Evolutionary conservation across 1,139 yeast genomes (phyloP).

Genomic region (Suhomyces ambrosiae): DNA sequence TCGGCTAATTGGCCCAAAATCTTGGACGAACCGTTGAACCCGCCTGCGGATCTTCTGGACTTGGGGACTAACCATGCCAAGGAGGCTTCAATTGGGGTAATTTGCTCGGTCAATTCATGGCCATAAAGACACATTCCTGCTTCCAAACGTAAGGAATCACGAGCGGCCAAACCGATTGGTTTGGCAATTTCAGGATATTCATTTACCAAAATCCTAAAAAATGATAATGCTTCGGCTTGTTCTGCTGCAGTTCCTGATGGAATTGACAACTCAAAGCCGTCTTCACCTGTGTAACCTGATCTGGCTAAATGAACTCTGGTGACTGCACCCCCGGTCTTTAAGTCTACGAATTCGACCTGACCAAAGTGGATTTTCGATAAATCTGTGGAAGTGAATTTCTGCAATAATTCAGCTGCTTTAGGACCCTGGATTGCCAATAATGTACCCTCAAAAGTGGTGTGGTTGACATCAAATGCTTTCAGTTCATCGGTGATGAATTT

Average conservation of each 20-base stretch:
- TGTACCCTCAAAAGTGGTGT: conserved; percentile 71
- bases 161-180: conserved; percentile 94
- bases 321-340: conserved; percentile 28
- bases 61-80: conserved; percentile 89
- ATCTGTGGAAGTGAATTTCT: conserved; percentile 61
- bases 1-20: conserved; percentile 72
- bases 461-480: conserved; percentile 48
- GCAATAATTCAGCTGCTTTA: conserved; percentile 63
- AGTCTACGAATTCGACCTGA: conserved; percentile 56
- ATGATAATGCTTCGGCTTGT: conserved; percentile 49
- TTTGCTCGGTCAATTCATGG: conserved; percentile 78
- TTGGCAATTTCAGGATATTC: conserved; percentile 60
- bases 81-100: conserved; percentile 87
- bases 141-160: conserved; percentile 91
- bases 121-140: conserved; percentile 99
- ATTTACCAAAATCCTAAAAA: conserved; percentile 63
- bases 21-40: conserved; percentile 77
- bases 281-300: conserved; percentile 98
- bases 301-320: conserved; percentile 71
- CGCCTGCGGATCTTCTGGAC: conserved; percentile 59
- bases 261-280: conserved; percentile 91
- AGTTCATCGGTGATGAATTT: conserved; percentile 61
- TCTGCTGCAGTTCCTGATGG: conserved; percentile 54
- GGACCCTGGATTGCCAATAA: conserved; percentile 95
- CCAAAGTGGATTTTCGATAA: conserved; percentile 74